These are phyloP conservation scores for Glaciozyma antarctica DNA, from an alignment of 768 basidiomycete genomes.

Conservation along the genomic window DNA sequence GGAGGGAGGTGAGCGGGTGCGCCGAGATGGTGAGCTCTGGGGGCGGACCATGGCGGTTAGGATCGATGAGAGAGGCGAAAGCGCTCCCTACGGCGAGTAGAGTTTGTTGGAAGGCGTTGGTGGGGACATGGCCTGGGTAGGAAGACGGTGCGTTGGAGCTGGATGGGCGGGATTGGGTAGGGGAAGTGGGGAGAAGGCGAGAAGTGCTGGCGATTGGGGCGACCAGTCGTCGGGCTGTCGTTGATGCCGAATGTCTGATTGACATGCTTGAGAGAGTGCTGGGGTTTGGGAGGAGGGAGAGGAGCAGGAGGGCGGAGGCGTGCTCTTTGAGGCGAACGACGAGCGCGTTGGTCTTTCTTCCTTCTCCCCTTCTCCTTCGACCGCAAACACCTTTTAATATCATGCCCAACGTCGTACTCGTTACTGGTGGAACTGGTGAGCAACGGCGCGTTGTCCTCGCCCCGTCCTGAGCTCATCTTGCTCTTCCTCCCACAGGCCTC, in stretches of 20 bases:
- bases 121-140: constrained; percentile 46
- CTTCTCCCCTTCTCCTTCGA: background rate
- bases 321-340: no score
- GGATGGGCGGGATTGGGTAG: background rate
- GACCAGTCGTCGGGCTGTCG: no score
- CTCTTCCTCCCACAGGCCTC: constrained; percentile 13
- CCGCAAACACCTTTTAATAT: background rate
- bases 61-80: constrained; percentile 67
- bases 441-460: background rate
- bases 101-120: constrained; percentile 71
- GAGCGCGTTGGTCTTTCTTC: no score
- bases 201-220: background rate
- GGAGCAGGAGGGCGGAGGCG: no score
- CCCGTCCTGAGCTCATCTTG: background rate
- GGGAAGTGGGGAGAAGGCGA: background rate
- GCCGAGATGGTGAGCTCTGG: background rate
- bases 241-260: no score
- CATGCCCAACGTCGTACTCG: constrained; percentile 19
- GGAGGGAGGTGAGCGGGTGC: constrained; percentile 7
- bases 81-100: constrained; percentile 80
- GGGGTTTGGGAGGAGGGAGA: no score
- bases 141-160: no score
- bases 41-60: constrained; percentile 67
- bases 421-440: constrained; percentile 29
- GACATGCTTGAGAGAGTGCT: no score